phyloP scores from a whole-genome alignment of 345 rosid genomes.

The Abelmoschus esculentus region DNA sequence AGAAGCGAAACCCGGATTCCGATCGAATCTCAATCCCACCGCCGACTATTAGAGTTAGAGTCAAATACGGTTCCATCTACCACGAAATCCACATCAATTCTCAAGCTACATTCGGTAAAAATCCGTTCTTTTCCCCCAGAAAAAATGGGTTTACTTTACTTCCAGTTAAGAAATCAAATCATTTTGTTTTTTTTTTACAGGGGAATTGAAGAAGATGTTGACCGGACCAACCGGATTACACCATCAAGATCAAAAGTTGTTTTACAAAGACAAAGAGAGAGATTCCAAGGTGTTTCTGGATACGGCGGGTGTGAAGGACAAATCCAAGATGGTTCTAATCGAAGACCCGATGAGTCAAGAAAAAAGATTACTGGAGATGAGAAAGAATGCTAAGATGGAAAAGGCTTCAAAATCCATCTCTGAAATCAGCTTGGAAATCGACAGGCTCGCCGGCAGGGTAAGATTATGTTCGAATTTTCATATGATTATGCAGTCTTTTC shows the following conservation, averaged over 20 bases:
- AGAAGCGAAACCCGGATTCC: conserved; percentile 66
- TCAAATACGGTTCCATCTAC: conserved; percentile 73
- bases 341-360: conserved; percentile 94
- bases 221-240: conserved; percentile 81
- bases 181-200: conserved; percentile 30
- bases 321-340: conserved; percentile 71
- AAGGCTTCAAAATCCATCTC: conserved; percentile 85
- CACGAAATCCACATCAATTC: conserved; percentile 74
- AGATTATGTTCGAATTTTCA: no score
- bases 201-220: conserved; percentile 94
- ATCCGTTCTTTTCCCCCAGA: not conserved
- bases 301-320: conserved; percentile 79
- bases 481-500: not conserved
- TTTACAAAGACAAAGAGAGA: conserved; percentile 87
- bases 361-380: conserved; percentile 76
- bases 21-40: conserved; percentile 59
- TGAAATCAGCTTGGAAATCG: conserved; percentile 84
- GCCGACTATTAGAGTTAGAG: conserved; percentile 81
- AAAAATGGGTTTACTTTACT: not conserved
- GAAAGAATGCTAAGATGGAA: conserved; percentile 76
- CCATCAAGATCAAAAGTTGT: conserved; percentile 86
- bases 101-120: conserved; percentile 80
- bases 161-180: not conserved
- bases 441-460: conserved; percentile 81
- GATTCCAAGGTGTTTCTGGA: conserved; percentile 88